Evolutionary conservation across 1,284 basidiomycete genomes (phyloP).

Genomic region (Tylopilus orsonianus): DNA sequence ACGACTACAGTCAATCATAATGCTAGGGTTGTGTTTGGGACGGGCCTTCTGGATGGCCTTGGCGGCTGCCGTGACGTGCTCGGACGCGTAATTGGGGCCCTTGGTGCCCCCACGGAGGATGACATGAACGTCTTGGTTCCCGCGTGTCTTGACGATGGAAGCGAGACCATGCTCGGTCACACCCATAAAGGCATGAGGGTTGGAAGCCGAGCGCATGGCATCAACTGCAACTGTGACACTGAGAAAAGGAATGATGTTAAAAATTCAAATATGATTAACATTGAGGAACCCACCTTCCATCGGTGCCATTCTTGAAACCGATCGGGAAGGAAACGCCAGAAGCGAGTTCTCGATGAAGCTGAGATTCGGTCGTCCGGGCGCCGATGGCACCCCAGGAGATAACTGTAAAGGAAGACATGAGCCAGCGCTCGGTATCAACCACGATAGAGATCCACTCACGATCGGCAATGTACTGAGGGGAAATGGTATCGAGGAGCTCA

Average conservation of each 20-base stretch:
- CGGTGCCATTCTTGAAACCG: constrained; percentile 99
- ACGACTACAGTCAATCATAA: constrained; percentile 88
- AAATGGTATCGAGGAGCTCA: constrained; percentile 94
- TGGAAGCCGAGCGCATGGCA: constrained; percentile 90
- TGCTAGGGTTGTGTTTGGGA: constrained; percentile 57
- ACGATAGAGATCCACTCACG: constrained; percentile 38
- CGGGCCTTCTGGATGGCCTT: constrained; percentile 74
- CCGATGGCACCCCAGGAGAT: constrained; percentile 98
- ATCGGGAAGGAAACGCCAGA: constrained; percentile 89
- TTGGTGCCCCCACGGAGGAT: constrained; percentile 89
- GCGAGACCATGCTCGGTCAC: constrained; percentile 95
- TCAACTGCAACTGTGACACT: constrained; percentile 84
- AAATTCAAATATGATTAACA: not conserved
- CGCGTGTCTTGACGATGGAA: constrained; percentile 92
- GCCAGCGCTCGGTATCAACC: not conserved
- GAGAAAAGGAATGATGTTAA: constrained; percentile 10
- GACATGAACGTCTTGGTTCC: constrained; percentile 90
- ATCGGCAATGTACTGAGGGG: constrained; percentile 80
- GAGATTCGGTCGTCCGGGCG: constrained; percentile 93
- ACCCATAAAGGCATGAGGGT: constrained; percentile 97
- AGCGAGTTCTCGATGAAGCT: constrained; percentile 91
- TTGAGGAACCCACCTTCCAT: constrained; percentile 68
- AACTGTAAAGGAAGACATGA: constrained; percentile 39
- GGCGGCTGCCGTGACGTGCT: constrained; percentile 74
- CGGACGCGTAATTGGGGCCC: constrained; percentile 83